Percentiles rank a stretch among this genome's conserved stretches.
phyloP scores from a whole-genome alignment of 2,329 filamentous ascomycete species.

The Verticillium dahliae region DNA sequence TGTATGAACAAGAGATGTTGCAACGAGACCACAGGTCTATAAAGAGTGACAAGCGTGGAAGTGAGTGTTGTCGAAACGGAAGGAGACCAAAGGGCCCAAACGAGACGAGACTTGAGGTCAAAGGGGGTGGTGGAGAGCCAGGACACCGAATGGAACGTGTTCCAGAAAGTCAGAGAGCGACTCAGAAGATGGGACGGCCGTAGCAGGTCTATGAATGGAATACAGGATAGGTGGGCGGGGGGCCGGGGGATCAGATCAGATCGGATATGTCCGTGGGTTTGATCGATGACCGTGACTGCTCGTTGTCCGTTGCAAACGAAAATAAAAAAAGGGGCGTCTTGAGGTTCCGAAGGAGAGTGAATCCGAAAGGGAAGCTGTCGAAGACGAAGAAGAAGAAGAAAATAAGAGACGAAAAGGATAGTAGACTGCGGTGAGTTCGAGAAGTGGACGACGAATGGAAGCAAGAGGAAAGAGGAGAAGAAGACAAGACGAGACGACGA shows the following conservation, averaged over 20 bases:
- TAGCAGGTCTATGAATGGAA: slow-evolving; percentile 5
- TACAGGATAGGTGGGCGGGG: slow-evolving; percentile 2
- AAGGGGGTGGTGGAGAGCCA: background rate
- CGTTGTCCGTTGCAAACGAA: background rate
- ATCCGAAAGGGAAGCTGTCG: slow-evolving; percentile 2
- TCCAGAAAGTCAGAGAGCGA: slow-evolving; percentile 7
- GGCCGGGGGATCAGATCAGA: background rate
- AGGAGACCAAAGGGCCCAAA: background rate
- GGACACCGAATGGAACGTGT: background rate
- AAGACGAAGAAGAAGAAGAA: background rate
- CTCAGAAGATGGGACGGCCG: slow-evolving; percentile 8
- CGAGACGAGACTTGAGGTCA: background rate
- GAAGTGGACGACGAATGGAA: slow-evolving; percentile 11
- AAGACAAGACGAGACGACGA: slow-evolving; percentile 2
- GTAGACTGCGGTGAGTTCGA: background rate
- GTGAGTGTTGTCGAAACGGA: background rate
- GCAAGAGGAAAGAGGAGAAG: slow-evolving; percentile 18
- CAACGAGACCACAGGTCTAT: slow-evolving; percentile 4
- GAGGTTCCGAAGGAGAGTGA: slow-evolving; percentile 1
- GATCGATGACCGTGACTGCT: background rate
- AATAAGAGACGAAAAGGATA: slow-evolving; percentile 8
- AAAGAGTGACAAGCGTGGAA: background rate
- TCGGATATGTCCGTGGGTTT: background rate
- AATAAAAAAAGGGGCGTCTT: background rate
- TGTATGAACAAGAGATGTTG: background rate